These are phyloP conservation scores for Fusarium euwallaceae DNA, from an alignment of 2,329 filamentous ascomycete genomes.

Conservation along the genomic window DNA sequence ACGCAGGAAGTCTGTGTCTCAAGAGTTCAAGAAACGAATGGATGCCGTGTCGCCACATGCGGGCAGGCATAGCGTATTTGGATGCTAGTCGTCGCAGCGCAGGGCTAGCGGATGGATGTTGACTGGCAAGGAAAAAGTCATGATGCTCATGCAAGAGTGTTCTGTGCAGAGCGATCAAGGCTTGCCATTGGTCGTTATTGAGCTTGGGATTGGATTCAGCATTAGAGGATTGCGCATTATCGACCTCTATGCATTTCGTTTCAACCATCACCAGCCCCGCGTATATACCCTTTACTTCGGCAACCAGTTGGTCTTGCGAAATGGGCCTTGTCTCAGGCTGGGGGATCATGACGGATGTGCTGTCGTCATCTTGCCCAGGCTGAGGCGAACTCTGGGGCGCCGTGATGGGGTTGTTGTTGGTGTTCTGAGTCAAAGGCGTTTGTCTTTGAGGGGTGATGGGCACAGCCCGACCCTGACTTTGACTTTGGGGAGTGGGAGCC, in stretches of 20 bases:
- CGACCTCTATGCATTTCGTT: constrained; percentile 86
- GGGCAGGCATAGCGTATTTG: constrained; percentile 90
- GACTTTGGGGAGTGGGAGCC: constrained; percentile 9
- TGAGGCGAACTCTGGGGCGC: constrained; percentile 7
- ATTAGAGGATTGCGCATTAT: constrained; percentile 69
- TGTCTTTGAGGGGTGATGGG: constrained; percentile 13
- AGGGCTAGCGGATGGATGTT: constrained; percentile 83
- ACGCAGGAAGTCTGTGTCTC: constrained; percentile 78
- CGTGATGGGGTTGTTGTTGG: constrained; percentile 8
- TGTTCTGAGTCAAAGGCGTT: not conserved
- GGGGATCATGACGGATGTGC: constrained; percentile 26
- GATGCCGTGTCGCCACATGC: constrained; percentile 96
- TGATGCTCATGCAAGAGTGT: constrained; percentile 86
- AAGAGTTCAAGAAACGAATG: constrained; percentile 86
- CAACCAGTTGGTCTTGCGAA: constrained; percentile 81
- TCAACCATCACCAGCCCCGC: constrained; percentile 88
- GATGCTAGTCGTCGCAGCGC: constrained; percentile 76
- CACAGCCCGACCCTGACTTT: constrained; percentile 14
- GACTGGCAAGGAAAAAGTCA: constrained; percentile 87
- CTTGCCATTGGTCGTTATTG: constrained; percentile 83
- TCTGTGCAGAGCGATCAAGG: constrained; percentile 83
- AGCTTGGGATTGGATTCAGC: constrained; percentile 59
- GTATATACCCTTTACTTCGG: constrained; percentile 88
- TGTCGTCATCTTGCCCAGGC: constrained; percentile 18
- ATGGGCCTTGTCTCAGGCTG: constrained; percentile 58